Base-by-base conservation (phyloP, 257 asterid species). In the Solanum infundibuliforme region DNA sequence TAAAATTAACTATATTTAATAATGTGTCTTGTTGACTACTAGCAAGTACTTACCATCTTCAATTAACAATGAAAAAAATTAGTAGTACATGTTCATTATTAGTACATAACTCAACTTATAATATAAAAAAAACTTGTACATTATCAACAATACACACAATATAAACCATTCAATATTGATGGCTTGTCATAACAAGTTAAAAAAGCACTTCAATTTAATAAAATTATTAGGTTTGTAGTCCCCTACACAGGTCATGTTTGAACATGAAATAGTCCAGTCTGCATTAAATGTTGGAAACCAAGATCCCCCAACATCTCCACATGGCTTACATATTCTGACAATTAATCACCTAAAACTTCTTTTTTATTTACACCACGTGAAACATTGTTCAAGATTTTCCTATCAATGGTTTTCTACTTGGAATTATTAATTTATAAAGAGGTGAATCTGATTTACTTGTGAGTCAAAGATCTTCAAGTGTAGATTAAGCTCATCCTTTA, bases 301-400 rank as follows among this genome's bases (percentile, higher is more conserved):
- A 91, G 84, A 88, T 90, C 62, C 84, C 77, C 90, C 88, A 92
- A 93, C 96, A 91, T 86, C 87, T 88, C 94, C 94, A 94, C 97
- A 91, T 95, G 96, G 92, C 92, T 83, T 89, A 89, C 93, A 90
- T 88, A 86, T 65, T 74, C 93, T 86, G 88, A 84, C 90, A 88
- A 66, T 87, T 87, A 87, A 76, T 86, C 88, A 10, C 36, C 65
- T 36, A 85, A 69, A 27, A 34, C 3, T 73, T 34, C 6, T 34
- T 73, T 73, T 73, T 73, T 68, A 66, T 62, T 84, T 76, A 88
- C 84, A 18, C 77, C 35, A 79, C 27, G 83, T 86, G 65, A 86
- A 58, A 43, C n/a, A 43, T 46, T 34, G 65, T 86, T 86, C 88
- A 68, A 41, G 11, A 32, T 86, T 89, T 87, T 87, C 75, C 88